Percentiles rank a stretch among this genome's conserved stretches.
These are phyloP conservation scores for Cyberlindnera nakhonratchasimensis DNA, from an alignment of 805 yeast genomes.

Conservation along the genomic window DNA sequence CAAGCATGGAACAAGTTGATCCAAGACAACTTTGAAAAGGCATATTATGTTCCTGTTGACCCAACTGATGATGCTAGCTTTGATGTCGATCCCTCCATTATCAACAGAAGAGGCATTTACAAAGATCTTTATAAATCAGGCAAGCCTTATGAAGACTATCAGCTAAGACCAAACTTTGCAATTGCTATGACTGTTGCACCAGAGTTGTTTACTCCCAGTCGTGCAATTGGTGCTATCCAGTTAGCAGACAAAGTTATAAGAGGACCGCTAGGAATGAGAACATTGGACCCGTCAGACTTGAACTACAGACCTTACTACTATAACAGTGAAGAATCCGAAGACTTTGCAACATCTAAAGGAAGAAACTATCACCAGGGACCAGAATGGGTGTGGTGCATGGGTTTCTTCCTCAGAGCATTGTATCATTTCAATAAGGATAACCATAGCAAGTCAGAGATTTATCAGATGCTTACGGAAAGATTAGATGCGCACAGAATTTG, in stretches of 20 bases:
- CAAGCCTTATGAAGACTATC: constrained; percentile 90
- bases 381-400: constrained; percentile 94
- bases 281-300: constrained; percentile 88
- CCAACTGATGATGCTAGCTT: constrained; percentile 56
- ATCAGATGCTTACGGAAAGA: constrained; percentile 57
- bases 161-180: constrained; percentile 86
- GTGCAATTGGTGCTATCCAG: constrained; percentile 62
- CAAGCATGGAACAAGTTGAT: constrained; percentile 70
- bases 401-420: constrained; percentile 82
- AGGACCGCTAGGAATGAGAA: constrained; percentile 90
- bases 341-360: constrained; percentile 92
- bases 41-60: constrained; percentile 71
- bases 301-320: constrained; percentile 88
- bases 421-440: constrained; percentile 44
- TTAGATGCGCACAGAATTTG: constrained; percentile 63
- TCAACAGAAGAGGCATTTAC: constrained; percentile 91
- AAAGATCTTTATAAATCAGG: constrained; percentile 82
- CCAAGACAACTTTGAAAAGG: constrained; percentile 71
- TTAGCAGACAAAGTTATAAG: constrained; percentile 71
- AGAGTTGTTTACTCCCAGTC: constrained; percentile 65
- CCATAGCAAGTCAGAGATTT: constrained; percentile 44
- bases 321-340: constrained; percentile 75
- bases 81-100: constrained; percentile 58
- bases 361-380: constrained; percentile 98
- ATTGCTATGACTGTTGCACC: constrained; percentile 96